Conservation (phyloP, 1,284 basidiomycete species). For the Cerioporus squamosus region DNA sequence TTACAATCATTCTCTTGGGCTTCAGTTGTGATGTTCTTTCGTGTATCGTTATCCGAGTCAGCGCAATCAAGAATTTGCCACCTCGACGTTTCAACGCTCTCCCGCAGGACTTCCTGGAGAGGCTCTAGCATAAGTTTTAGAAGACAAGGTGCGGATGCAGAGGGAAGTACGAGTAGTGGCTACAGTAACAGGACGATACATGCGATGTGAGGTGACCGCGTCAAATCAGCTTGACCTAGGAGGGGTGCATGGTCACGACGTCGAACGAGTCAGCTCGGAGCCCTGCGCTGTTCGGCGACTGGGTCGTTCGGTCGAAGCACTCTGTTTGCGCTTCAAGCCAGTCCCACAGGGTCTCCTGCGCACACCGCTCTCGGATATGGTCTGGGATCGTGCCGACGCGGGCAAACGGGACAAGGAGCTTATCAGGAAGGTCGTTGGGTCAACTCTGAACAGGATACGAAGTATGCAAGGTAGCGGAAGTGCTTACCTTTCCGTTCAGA, state of each 20-base stretch:
- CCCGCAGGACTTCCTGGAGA: too few species aligned
- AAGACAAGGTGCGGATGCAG: too few species aligned
- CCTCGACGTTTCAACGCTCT: too few species aligned
- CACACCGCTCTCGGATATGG: neutral
- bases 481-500: conserved; percentile 31
- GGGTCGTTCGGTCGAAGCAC: conserved; percentile 9
- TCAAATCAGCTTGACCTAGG: neutral
- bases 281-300: neutral
- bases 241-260: neutral
- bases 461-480: conserved; percentile 5
- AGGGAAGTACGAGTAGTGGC: too few species aligned
- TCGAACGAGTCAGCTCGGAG: neutral
- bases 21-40: too few species aligned
- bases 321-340: conserved; percentile 20
- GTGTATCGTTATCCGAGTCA: too few species aligned
- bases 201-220: too few species aligned
- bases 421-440: neutral
- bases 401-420: conserved; percentile 41
- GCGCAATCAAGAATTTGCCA: too few species aligned
- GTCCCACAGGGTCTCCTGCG: conserved; percentile 16
- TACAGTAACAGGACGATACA: too few species aligned
- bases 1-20: too few species aligned
- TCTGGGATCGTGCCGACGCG: conserved; percentile 27
- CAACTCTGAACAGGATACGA: neutral
- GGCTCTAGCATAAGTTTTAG: too few species aligned